Evolutionary conservation across 805 yeast genomes (phyloP), one percentile per base, ranked within the genome.

Genomic region (Spencermartinsiella europaea): DNA sequence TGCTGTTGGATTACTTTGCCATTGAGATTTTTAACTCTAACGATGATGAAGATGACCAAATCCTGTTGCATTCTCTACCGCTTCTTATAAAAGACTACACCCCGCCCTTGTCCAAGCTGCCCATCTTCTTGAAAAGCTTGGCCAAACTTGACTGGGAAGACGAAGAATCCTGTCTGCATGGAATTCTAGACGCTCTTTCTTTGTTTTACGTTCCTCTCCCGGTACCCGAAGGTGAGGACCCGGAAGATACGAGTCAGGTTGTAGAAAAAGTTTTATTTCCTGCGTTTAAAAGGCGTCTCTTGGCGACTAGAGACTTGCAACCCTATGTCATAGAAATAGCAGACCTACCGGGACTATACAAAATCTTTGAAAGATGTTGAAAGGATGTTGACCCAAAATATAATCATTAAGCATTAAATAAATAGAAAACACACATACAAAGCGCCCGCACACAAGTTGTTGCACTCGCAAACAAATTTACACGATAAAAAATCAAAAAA

Each of bases 311-410:
- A 12, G 59, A 58, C 2, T 55, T 88, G 33, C 53, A 64, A 3
- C 59, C 70, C 12, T 81, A 79, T 46, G 79, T 89, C 3, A 75
- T 86, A 3, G 96, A 91, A 62, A 79, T 93, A 34, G 97, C 99
- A 0, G 89, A 83, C 60, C 65, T 93, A 25, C 98, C 98, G 1
- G 95, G 95, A 0, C 69, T 93, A 47, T 93, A 93, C 65, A 78
- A 74, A 57, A 95, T 95, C 3, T 93, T 93, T 70, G 99, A 93
- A 68, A 73, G 99, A 61, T 93, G 99, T 41, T 66, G 36, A 37
- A 3, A 16, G 21, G 10, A 4, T 8, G 5, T 17, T 15, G 7
- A 7, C 40, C 17, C 33, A 12, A 15, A 5, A 8, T 12, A 20
- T n/a, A 8, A 7, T 37, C 15, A 37, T 19, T 14, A 14, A 37